Evolutionary conservation across 2,329 filamentous ascomycete genomes (phyloP), one percentile per base, ranked within the genome.

Genomic region (Ploettnerulaceae sp.): DNA sequence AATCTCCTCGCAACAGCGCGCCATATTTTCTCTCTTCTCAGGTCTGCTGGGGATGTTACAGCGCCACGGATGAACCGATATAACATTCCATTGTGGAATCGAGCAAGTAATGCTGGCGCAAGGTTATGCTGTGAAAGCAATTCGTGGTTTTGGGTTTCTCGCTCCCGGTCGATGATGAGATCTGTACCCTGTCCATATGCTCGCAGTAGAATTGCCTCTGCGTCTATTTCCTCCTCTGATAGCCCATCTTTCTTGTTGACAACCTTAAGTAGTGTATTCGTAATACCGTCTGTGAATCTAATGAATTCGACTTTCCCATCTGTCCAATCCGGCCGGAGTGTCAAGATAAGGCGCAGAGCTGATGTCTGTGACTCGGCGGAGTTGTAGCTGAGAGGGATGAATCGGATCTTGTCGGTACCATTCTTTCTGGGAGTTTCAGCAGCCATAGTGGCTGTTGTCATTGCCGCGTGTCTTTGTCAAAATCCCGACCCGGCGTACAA

Each of bases 241-340:
- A 84, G 73, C 39, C 86, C 87, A 11, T 79, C 74, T 47, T 73
- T 74, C 56, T 74, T 77, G 65, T 88, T 87, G 62, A 86, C 69
- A n/a, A 83, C 82, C 66, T 90, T 90, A 54, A 89, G 74, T 38
- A 91, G 72, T 39, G 90, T 97, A 69, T 98, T 98, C 57, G 93
- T 98, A 70, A 97, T 98, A 63, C 93, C 93, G 62, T 98, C 93
- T 29, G 89, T 98, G 72, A 97, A 98, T 55, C 86, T 84, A 57
- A 89, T 76, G 64, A 97, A 88, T 61, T 93, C 82, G 59, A 98
- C 76, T 33, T 83, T 78, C 47, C 86, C 85, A 55, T 82, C 80
- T 57, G 81, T 76, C 93, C 93, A 98, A 59, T 94, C 81, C 8
- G 90, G 90, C 49, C 84, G 79, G 52, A 96, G 74, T 21, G 86